Conservation (phyloP, 1,284 basidiomycete species). For the Melampsora abietis-canadensis region DNA sequence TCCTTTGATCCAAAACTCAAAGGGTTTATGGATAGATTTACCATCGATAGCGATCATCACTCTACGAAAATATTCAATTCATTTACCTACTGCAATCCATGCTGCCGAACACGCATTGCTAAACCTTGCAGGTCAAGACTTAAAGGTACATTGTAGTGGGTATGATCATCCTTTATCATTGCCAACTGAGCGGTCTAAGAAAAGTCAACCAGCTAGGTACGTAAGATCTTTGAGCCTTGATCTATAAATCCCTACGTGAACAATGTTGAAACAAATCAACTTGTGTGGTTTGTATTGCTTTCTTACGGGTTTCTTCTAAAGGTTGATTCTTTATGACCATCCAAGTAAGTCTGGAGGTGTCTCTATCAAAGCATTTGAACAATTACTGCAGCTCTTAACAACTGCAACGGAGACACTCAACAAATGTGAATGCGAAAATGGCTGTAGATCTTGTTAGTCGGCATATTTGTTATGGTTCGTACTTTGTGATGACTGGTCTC, state of each 20-base stretch:
- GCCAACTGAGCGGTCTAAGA: not conserved
- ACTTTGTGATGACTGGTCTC: not conserved
- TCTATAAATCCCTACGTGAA: not conserved
- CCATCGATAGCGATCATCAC: conserved; percentile 61
- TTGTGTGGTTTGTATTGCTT: too few species aligned
- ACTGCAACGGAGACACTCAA: conserved; percentile 67
- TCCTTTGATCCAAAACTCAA: conserved; percentile 70
- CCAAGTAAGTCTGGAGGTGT: conserved; percentile 69
- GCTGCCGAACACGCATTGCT: conserved; percentile 78
- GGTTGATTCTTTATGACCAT: conserved; percentile 78
- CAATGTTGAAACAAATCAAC: too few species aligned
- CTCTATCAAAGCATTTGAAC: conserved; percentile 76
- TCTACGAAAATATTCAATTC: conserved; percentile 62
- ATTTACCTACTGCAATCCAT: conserved; percentile 74
- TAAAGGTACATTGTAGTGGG: not conserved
- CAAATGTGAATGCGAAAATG: conserved; percentile 66
- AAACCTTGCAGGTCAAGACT: conserved; percentile 58
- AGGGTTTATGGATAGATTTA: conserved; percentile 81
- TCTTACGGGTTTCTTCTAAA: conserved; percentile 49
- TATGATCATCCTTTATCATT: not conserved
- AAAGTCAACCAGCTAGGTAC: conserved; percentile 1
- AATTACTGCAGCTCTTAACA: conserved; percentile 65
- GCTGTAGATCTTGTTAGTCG: conserved; percentile 64
- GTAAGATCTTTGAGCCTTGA: too few species aligned
- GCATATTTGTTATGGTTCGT: not conserved